phyloP scores from a whole-genome alignment of 352 stramenopile genomes.

The Pythium pectinolyticum region DNA sequence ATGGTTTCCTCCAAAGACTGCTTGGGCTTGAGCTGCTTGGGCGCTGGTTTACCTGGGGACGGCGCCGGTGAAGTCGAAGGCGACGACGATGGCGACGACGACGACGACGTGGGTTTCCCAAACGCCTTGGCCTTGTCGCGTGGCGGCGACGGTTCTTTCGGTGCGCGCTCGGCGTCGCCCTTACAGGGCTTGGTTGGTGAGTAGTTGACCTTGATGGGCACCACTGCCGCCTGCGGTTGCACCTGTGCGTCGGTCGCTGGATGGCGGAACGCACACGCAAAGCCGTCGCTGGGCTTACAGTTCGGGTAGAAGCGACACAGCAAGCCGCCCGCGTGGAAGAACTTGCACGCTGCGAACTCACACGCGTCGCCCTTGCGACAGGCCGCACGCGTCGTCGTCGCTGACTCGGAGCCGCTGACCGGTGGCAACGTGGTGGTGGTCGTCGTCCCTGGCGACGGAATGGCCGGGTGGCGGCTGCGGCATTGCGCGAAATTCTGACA shows the following conservation, averaged over 20 bases:
- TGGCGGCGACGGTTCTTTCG: conserved; percentile 5
- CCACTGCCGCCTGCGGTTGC: background rate
- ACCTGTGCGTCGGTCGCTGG: background rate
- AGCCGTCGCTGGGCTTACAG: background rate
- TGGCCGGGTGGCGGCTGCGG: conserved; percentile 11
- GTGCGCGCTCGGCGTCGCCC: background rate
- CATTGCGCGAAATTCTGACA: conserved; percentile 12
- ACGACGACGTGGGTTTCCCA: too few relatives aligned
- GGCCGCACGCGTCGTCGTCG: background rate
- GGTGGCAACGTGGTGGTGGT: too few relatives aligned
- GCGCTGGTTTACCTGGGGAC: background rate
- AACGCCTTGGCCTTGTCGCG: conserved; percentile 1
- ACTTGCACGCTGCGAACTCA: background rate
- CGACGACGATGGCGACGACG: too few relatives aligned
- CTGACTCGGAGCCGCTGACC: background rate
- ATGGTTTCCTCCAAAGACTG: background rate
- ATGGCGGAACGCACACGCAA: conserved; percentile 3
- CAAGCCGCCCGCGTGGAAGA: conserved; percentile 7
- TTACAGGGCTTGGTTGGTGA: conserved; percentile 14
- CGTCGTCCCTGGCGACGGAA: too few relatives aligned
- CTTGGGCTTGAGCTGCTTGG: background rate
- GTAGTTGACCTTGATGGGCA: background rate
- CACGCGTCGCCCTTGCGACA: conserved; percentile 9
- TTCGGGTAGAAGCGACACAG: conserved; percentile 7
- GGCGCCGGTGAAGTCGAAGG: conserved; percentile 2